Percentiles rank a stretch among this genome's conserved stretches.
phyloP scores from a whole-genome alignment of 192 early-diverging fungal species.

The Paraglomus brasilianum region DNA sequence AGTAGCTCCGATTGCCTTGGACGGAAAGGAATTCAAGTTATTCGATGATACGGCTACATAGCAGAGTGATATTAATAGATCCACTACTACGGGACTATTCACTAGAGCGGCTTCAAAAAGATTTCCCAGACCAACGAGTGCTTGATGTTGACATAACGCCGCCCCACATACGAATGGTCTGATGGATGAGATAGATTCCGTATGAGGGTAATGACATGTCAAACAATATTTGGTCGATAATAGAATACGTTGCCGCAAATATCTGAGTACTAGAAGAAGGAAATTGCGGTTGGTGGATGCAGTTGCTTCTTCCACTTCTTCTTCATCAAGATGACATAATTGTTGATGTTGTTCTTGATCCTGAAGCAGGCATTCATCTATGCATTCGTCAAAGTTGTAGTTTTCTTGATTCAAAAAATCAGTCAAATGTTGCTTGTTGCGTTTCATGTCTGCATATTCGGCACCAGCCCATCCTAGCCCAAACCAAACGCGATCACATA shows the following conservation, averaged over 20 bases:
- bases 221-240: conserved; percentile 42
- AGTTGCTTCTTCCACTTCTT: neutral
- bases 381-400: neutral
- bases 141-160: conserved; percentile 46
- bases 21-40: conserved; percentile 37
- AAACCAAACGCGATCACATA: conserved; percentile 38
- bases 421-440: neutral
- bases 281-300: conserved; percentile 37
- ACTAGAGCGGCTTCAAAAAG: conserved; percentile 45
- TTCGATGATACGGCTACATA: conserved; percentile 34
- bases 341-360: conserved; percentile 21
- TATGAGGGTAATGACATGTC: conserved; percentile 40
- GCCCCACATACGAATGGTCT: conserved; percentile 48
- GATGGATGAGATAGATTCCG: conserved; percentile 33
- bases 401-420: conserved; percentile 22
- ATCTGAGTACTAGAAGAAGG: conserved; percentile 40
- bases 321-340: conserved; percentile 30
- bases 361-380: conserved; percentile 25
- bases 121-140: conserved; percentile 44
- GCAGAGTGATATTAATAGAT: conserved; percentile 47
- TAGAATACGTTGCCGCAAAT: conserved; percentile 39
- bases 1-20: conserved; percentile 34
- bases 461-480: conserved; percentile 33
- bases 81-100: conserved; percentile 42
- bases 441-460: conserved; percentile 28